These are phyloP conservation scores for Psilocybe mexicana DNA, from an alignment of 1,284 basidiomycete genomes.

Conservation along the genomic window DNA sequence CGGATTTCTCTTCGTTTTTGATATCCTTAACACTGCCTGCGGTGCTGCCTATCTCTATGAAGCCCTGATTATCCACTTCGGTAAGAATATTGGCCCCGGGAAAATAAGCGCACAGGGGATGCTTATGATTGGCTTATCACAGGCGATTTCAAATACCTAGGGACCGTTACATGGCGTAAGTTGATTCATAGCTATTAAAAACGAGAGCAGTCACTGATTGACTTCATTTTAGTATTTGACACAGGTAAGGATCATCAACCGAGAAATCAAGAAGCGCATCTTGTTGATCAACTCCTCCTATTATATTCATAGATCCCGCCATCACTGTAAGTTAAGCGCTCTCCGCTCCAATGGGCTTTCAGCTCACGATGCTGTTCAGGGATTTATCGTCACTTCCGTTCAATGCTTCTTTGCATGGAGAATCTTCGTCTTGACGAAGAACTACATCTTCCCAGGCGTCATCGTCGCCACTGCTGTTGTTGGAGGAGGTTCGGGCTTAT, in stretches of 20 bases:
- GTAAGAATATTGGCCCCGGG: slow-evolving; percentile 16
- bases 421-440: slow-evolving; percentile 28
- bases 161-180: slow-evolving; percentile 18
- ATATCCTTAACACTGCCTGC: slow-evolving; percentile 33
- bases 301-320: slow-evolving; percentile 19
- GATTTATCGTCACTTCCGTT: slow-evolving; percentile 32
- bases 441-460: slow-evolving; percentile 24
- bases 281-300: background rate
- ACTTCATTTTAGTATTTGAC: slow-evolving; percentile 21
- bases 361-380: slow-evolving; percentile 17
- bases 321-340: slow-evolving; percentile 18
- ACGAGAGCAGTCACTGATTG: background rate
- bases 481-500: slow-evolving; percentile 16
- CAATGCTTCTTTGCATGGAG: slow-evolving; percentile 41
- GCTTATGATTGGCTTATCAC: slow-evolving; percentile 1
- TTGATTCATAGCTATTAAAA: background rate
- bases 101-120: slow-evolving; percentile 5
- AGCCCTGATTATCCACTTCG: slow-evolving; percentile 29
- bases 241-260: slow-evolving; percentile 16
- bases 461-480: slow-evolving; percentile 16
- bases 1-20: slow-evolving; percentile 28
- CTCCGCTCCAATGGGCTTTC: background rate
- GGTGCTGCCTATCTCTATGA: slow-evolving; percentile 33
- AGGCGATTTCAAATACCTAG: background rate
- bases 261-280: background rate